Percentiles rank a stretch among this genome's conserved stretches.
Evolutionary conservation across 2,329 filamentous ascomycete genomes (phyloP).

Genomic region (Colletotrichum sp.): DNA sequence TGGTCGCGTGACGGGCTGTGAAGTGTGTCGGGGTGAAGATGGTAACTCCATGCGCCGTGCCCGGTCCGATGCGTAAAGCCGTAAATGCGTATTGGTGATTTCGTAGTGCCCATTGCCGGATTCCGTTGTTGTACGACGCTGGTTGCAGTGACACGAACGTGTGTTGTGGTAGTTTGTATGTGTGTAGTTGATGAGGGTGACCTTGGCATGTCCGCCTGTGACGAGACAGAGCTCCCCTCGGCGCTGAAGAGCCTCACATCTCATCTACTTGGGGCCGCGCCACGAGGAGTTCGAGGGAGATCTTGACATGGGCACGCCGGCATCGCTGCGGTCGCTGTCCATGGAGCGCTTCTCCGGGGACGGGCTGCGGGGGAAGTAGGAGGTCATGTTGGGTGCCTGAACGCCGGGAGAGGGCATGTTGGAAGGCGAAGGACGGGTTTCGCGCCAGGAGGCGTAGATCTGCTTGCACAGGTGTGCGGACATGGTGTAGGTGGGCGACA

Average conservation of each 20-base stretch:
- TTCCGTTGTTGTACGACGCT: not conserved
- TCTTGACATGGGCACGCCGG: conserved; percentile 30
- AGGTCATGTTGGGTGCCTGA: conserved; percentile 30
- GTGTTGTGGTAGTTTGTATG: not conserved
- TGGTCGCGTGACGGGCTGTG: not conserved
- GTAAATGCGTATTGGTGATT: not conserved
- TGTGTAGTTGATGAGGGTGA: not conserved
- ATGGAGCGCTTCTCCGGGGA: conserved; percentile 49
- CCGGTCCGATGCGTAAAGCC: not conserved
- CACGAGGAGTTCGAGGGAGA: conserved; percentile 30
- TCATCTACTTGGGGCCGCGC: conserved; percentile 13
- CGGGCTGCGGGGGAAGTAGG: conserved; percentile 28
- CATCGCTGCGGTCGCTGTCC: conserved; percentile 48
- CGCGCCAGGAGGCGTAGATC: conserved; percentile 64
- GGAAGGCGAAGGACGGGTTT: conserved; percentile 48
- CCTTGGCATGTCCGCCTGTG: not conserved
- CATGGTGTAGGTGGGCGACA: conserved; percentile 67
- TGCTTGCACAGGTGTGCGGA: conserved; percentile 66
- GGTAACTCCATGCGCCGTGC: not conserved
- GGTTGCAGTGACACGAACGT: not conserved
- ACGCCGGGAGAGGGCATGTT: conserved; percentile 31
- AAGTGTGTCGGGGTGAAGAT: not conserved
- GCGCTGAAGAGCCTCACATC: too few species aligned
- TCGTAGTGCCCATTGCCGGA: not conserved
- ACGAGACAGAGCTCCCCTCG: not conserved